These are phyloP conservation scores for Acidomyces sp. DNA, from an alignment of 495 filamentous ascomycete genomes.

Conservation along the genomic window DNA sequence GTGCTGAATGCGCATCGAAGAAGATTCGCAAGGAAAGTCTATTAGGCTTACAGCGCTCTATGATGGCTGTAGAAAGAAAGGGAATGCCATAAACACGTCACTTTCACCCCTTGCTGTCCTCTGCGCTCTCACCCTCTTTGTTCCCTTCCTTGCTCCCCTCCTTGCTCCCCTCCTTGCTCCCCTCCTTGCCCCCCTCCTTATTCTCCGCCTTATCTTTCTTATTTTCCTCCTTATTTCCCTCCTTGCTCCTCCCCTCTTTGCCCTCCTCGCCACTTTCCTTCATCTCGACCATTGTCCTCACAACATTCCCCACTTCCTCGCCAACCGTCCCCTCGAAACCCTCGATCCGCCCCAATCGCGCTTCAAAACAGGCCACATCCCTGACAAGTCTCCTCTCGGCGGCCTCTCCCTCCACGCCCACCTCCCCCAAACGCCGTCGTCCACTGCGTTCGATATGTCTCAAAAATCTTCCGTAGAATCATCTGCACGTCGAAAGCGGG, in stretches of 20 bases:
- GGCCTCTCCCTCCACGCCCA: constrained; percentile 52
- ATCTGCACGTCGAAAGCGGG: constrained; percentile 61
- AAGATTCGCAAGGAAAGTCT: too few relatives aligned
- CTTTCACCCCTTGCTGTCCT: too few relatives aligned
- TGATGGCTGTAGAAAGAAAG: too few relatives aligned
- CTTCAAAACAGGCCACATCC: constrained; percentile 66
- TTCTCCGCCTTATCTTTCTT: background rate
- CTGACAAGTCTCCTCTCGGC: constrained; percentile 65
- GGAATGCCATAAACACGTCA: too few relatives aligned
- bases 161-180: too few relatives aligned
- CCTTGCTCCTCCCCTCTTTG: background rate
- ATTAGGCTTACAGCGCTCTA: too few relatives aligned
- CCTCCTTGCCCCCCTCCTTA: too few relatives aligned
- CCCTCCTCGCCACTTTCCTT: background rate
- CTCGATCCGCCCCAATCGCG: constrained; percentile 62
- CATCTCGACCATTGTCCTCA: constrained; percentile 41
- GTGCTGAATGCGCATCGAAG: too few relatives aligned
- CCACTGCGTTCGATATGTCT: constrained; percentile 73
- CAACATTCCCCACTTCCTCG: constrained; percentile 51
- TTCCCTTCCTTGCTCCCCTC: too few relatives aligned
- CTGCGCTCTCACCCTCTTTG: too few relatives aligned
- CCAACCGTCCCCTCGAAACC: constrained; percentile 61
- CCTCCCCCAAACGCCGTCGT: constrained; percentile 58
- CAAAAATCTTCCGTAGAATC: constrained; percentile 87
- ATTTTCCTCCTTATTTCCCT: background rate